Percentiles rank a stretch among this genome's conserved stretches.
phyloP scores from a whole-genome alignment of 176 grass and related monocot species.

The Neostapfia colusana region DNA sequence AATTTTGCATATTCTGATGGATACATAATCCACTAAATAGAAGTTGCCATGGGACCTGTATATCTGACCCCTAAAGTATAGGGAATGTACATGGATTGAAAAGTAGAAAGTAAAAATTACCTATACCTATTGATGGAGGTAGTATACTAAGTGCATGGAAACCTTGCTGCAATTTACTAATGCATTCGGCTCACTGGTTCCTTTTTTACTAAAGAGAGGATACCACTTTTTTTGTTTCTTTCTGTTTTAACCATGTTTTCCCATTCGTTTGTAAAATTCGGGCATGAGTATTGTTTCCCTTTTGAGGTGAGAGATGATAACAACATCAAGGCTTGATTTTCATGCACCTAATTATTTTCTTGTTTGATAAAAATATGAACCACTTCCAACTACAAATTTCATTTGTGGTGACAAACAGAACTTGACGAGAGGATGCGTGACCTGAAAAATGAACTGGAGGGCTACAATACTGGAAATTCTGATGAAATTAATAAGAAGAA shows the following conservation, averaged over 20 bases:
- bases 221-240: background rate
- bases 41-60: background rate
- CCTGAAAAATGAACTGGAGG: constrained; percentile 82
- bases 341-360: constrained; percentile 16
- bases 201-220: background rate
- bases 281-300: background rate
- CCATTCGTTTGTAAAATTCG: background rate
- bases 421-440: constrained; percentile 95
- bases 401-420: constrained; percentile 48
- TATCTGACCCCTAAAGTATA: background rate
- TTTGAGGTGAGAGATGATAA: constrained; percentile 7
- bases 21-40: background rate
- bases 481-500: constrained; percentile 87
- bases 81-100: background rate
- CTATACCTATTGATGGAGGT: background rate
- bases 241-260: background rate
- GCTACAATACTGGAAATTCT: constrained; percentile 71
- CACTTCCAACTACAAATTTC: background rate
- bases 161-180: background rate
- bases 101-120: background rate
- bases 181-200: background rate
- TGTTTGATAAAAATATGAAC: background rate
- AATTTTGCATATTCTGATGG: background rate
- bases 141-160: background rate
- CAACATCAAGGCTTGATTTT: background rate